Evolutionary conservation across 2,329 filamentous ascomycete genomes (phyloP).

Genomic region (Arthrinium phaeospermum): DNA sequence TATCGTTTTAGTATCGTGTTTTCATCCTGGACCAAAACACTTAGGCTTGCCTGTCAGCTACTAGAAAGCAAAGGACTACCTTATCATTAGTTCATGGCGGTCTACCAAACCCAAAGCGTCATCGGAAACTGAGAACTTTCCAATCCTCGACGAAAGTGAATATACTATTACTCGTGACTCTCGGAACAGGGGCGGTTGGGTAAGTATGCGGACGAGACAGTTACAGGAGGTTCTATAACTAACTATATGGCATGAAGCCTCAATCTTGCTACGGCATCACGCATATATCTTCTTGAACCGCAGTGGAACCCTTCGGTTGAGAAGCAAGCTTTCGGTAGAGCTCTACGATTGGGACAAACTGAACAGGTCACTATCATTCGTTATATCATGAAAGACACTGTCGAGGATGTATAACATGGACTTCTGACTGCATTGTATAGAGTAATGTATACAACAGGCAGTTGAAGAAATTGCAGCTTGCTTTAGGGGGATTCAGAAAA

Average conservation of each 20-base stretch:
- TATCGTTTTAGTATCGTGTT: background rate
- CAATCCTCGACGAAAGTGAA: background rate
- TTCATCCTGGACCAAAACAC: slow-evolving; percentile 14
- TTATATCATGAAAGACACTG: slow-evolving; percentile 20
- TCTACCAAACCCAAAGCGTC: background rate
- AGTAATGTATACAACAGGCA: background rate
- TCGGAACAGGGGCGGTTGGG: slow-evolving; percentile 23
- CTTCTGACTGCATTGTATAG: background rate
- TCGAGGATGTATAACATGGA: slow-evolving; percentile 11
- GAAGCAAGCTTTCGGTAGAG: slow-evolving; percentile 18
- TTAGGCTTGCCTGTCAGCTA: background rate
- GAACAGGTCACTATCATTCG: slow-evolving; percentile 17
- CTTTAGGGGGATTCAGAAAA: background rate
- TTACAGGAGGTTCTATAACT: background rate
- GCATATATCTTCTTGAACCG: slow-evolving; percentile 21
- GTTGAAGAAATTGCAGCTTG: background rate
- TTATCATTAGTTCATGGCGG: background rate
- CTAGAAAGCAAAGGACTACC: background rate
- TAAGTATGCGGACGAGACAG: background rate
- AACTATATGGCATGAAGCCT: background rate
- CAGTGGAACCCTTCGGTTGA: slow-evolving; percentile 25
- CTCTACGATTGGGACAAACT: slow-evolving; percentile 19
- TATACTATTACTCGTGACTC: background rate
- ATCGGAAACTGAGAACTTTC: background rate
- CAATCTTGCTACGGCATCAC: slow-evolving; percentile 14